These are phyloP conservation scores for Russula sp. DNA, from an alignment of 768 basidiomycete genomes.

Conservation along the genomic window DNA sequence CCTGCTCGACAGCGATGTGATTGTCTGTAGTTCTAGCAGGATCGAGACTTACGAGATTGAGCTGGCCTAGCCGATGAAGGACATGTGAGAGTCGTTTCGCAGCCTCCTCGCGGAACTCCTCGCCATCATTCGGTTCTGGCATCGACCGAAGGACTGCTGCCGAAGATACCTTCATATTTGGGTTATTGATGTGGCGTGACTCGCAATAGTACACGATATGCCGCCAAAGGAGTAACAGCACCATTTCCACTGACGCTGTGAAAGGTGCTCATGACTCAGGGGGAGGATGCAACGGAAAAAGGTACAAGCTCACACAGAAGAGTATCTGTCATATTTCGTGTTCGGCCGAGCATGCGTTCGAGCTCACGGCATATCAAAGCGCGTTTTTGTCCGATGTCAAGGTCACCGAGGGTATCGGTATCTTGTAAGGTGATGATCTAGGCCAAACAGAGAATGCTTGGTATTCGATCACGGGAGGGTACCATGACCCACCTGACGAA, in stretches of 20 bases:
- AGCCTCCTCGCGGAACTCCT: slow-evolving; percentile 52
- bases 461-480: neutral
- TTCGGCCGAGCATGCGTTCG: slow-evolving; percentile 37
- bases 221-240: slow-evolving; percentile 74
- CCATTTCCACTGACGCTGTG: slow-evolving; percentile 67
- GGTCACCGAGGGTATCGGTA: slow-evolving; percentile 50
- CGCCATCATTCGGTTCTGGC: slow-evolving; percentile 47
- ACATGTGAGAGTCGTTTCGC: slow-evolving; percentile 49
- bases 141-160: slow-evolving; percentile 50
- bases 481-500: slow-evolving; percentile 52
- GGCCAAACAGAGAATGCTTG: neutral
- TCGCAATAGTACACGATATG: slow-evolving; percentile 65
- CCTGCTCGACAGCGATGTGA: slow-evolving; percentile 29
- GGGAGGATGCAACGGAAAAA: neutral
- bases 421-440: slow-evolving; percentile 51
- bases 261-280: neutral
- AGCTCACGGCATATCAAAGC: slow-evolving; percentile 58
- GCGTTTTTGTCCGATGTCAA: slow-evolving; percentile 66
- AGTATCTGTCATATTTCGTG: slow-evolving; percentile 45
- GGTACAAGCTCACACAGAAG: slow-evolving; percentile 45
- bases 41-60: slow-evolving; percentile 44
- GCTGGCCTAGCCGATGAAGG: slow-evolving; percentile 45
- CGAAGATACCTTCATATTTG: slow-evolving; percentile 39
- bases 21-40: slow-evolving; percentile 18
- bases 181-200: slow-evolving; percentile 33